Conservation (phyloP, 2,329 filamentous ascomycete species). For the Pezicula carpinea region DNA sequence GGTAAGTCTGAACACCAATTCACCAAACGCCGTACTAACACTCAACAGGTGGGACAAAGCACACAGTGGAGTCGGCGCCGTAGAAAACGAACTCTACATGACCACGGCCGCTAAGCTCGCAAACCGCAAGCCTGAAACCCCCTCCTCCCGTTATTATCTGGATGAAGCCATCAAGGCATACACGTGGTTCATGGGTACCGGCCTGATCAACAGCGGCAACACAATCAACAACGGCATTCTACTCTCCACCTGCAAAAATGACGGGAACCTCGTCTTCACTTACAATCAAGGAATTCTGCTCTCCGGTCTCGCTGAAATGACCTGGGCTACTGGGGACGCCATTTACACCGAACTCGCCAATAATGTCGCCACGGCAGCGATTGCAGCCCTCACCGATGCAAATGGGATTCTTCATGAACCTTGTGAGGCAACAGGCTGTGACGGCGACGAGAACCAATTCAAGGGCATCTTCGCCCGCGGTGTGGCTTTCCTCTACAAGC, state of each 20-base stretch:
- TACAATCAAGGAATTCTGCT: constrained; percentile 62
- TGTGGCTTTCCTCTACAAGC: constrained; percentile 50
- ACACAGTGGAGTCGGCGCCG: constrained; percentile 47
- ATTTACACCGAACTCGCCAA: constrained; percentile 42
- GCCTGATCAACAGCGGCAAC: constrained; percentile 41
- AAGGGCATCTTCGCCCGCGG: constrained; percentile 69
- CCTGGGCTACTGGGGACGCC: constrained; percentile 41
- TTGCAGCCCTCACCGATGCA: constrained; percentile 37
- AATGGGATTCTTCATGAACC: constrained; percentile 47
- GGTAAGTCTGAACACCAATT: constrained; percentile 23
- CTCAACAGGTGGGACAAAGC: constrained; percentile 46
- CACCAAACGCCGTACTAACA: constrained; percentile 2
- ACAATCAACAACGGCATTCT: constrained; percentile 51
- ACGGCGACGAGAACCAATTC: constrained; percentile 56
- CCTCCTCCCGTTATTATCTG: constrained; percentile 45
- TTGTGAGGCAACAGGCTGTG: constrained; percentile 44
- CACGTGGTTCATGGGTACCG: constrained; percentile 44
- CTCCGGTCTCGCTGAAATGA: constrained; percentile 51
- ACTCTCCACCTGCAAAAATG: constrained; percentile 43
- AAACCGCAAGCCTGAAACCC: constrained; percentile 49
- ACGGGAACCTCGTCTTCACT: constrained; percentile 37
- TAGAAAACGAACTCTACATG: constrained; percentile 53
- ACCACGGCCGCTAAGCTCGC: constrained; percentile 50
- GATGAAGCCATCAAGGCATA: constrained; percentile 47
- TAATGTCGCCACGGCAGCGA: constrained; percentile 50